These are phyloP conservation scores for Castanea crenata DNA, from an alignment of 306 rosid species.

Conservation along the genomic window DNA sequence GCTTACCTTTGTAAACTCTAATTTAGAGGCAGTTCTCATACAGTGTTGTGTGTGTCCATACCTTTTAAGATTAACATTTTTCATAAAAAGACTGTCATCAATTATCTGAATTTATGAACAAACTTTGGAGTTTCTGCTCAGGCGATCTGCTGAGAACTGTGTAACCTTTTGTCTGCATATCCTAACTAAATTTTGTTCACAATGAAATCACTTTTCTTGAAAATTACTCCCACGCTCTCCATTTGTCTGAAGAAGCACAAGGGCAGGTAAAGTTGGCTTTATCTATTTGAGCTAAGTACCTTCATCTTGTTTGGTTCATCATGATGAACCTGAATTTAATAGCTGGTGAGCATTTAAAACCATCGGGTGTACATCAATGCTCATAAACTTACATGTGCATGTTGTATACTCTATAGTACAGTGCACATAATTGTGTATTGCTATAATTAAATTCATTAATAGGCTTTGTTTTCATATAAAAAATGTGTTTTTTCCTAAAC, in stretches of 20 bases:
- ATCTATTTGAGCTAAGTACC: background rate
- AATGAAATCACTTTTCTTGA: background rate
- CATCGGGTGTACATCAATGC: background rate
- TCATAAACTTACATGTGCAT: background rate
- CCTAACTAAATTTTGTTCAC: background rate
- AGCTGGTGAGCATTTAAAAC: too few species aligned
- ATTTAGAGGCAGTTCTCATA: background rate
- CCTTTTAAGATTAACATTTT: background rate
- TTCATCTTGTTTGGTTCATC: background rate
- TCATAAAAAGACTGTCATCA: background rate
- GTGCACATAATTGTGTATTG: background rate
- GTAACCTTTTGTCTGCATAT: background rate
- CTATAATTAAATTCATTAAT: too few species aligned
- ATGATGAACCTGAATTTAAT: background rate
- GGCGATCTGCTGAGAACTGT: background rate
- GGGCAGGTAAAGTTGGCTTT: background rate
- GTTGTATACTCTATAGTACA: background rate
- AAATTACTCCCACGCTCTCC: background rate
- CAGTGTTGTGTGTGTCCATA: background rate
- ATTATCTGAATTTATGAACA: background rate
- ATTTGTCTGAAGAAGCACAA: background rate
- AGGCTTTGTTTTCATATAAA: background rate
- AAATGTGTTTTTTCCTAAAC: background rate
- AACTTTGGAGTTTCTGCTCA: background rate
- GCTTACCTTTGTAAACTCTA: slow-evolving; percentile 18